Conservation (phyloP, 1,139 yeast species). For the Geotrichum fermentans region DNA sequence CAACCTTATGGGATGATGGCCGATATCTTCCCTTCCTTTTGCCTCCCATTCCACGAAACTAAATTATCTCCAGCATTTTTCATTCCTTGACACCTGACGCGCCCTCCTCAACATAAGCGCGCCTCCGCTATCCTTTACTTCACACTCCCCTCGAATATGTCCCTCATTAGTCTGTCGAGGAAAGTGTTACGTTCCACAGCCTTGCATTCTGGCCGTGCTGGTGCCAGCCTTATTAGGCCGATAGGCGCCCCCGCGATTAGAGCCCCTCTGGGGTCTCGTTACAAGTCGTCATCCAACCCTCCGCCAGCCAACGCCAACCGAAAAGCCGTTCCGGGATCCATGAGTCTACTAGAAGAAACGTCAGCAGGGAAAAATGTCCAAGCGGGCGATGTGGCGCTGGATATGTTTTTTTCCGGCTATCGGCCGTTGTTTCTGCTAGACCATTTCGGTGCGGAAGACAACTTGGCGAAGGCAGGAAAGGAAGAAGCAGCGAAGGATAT, state of each 20-base stretch:
- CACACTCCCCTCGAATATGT: no score
- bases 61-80: no score
- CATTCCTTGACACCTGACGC: no score
- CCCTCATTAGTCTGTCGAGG: no score
- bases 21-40: no score
- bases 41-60: no score
- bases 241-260: background rate
- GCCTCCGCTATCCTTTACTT: no score
- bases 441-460: slow-evolving; percentile 6
- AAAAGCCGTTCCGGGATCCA: slow-evolving; percentile 3
- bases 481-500: slow-evolving; percentile 9
- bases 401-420: slow-evolving; percentile 33
- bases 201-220: no score
- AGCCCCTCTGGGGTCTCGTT: slow-evolving; percentile 4
- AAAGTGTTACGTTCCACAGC: no score
- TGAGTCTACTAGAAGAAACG: slow-evolving; percentile 6
- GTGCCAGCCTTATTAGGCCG: no score
- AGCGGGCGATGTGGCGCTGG: slow-evolving; percentile 26
- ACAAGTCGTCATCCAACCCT: slow-evolving; percentile 18
- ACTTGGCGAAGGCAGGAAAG: background rate
- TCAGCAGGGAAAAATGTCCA: slow-evolving; percentile 10
- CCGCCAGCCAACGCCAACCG: slow-evolving; percentile 13
- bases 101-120: no score
- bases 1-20: no score
- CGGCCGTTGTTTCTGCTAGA: slow-evolving; percentile 31